Evolutionary conservation across 2,329 filamentous ascomycete genomes (phyloP), one percentile per base, ranked within the genome.

Genomic region (Cadophora sp.): DNA sequence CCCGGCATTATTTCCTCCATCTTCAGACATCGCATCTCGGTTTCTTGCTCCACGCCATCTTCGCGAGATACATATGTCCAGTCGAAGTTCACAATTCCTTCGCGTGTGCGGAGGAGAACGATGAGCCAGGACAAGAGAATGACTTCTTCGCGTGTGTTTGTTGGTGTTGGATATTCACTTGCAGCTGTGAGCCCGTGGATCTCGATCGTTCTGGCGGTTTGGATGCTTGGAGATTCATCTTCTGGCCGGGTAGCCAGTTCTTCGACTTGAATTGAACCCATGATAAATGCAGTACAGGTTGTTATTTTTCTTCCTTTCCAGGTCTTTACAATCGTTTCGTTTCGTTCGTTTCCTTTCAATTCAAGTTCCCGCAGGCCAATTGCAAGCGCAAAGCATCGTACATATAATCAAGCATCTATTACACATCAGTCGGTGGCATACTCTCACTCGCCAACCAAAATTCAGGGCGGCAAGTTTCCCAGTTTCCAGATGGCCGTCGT

Each of bases 71-170:
- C 11, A 43, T 65, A 65, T 7, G 53, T 22, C 82, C 82, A 84
- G 4, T 83, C 79, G 68, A 75, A 84, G 16, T 60, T 71, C 12
- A 79, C 70, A 19, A 78, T 74, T 19, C 79, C 80, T 70, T 84
- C 83, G 11, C 76, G 76, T 1, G 79, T 81, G 12, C 82, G 78
- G 65, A 83, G 66, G 8, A 84, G 79, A 7, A 82, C 79, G 14
- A 83, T 76, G 16, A 83, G 77, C 83, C 83, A 84, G 50, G 83
- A 78, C 43, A 80, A 55, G 12, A 84, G 77, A 14, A 84, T 22
- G 19, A 81, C 63, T 22, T 82, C 81, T n/a, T 83, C 79, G 66
- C 71, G 80, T 74, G 81, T 76, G 34, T 77, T 75, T 8, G 80
- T 81, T 19, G 73, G 72, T 12, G 75, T 77, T 16, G 27, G 1